Percentiles rank a stretch among this genome's conserved stretches.
These are phyloP conservation scores for Plasmodium blacklocki DNA, from an alignment of 169 alveolate species.

Conservation along the genomic window DNA sequence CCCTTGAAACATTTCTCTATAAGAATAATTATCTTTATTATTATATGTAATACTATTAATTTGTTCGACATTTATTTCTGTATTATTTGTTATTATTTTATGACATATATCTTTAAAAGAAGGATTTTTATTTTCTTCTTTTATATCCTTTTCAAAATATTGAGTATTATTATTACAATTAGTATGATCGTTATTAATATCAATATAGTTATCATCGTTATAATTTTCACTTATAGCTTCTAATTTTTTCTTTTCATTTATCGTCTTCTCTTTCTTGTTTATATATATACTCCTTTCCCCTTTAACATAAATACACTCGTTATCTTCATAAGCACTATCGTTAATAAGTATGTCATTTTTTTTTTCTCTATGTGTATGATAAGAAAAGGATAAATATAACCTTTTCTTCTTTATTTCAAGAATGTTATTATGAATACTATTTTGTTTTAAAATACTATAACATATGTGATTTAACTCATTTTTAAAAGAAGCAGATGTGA, in stretches of 20 bases:
- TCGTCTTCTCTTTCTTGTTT: background rate
- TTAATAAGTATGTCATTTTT: background rate
- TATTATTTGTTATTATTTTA: background rate
- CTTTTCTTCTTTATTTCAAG: background rate
- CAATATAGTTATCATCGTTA: background rate
- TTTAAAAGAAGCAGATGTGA: constrained; percentile 16
- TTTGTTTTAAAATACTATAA: too few relatives aligned
- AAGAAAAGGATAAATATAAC: background rate
- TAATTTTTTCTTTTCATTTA: background rate
- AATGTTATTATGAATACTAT: too few relatives aligned
- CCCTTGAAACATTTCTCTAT: too few relatives aligned
- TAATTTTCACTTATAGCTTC: background rate
- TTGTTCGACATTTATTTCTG: background rate
- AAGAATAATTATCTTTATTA: background rate
- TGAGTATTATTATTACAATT: background rate
- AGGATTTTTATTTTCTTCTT: background rate
- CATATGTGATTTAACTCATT: constrained; percentile 2
- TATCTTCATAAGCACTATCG: constrained; percentile 54
- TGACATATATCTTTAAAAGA: background rate
- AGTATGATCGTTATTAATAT: background rate
- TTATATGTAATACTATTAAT: background rate
- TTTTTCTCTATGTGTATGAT: background rate
- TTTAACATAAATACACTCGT: constrained; percentile 52
- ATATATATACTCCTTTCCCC: constrained; percentile 18
- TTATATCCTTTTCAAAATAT: too few relatives aligned